Base-by-base conservation (phyloP, 116 monocot species). In the Iris pallida region DNA sequence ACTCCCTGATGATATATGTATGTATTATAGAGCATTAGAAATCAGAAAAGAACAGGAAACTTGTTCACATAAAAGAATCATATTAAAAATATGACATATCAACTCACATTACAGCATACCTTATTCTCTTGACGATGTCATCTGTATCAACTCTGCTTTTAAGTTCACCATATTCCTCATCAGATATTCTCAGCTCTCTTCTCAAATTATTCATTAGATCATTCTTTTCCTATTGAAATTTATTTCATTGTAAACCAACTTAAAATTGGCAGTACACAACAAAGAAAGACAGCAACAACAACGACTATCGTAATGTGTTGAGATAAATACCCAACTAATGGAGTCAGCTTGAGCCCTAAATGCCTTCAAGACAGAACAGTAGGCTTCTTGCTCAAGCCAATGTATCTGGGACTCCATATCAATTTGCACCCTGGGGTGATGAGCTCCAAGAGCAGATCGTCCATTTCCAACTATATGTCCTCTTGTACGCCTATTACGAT, bases 311-410 rank as follows among this genome's bases (percentile, higher is more conserved):
- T 30, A 30, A 30, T 30, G 30, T 30, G 30, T 30, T 30, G 30
- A 43, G 15, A 70, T 59, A 20, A 59, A 8, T 96, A 96, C 96
- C 97, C 97, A 97, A 45, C 89, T 85, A 53, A 97, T 87, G 71
- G 82, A 85, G 85, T 97, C 97, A n/a, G 92, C 82, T 74, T 97
- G 97, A 61, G 90, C 92, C 75, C 92, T 97, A 64, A 97, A 97
- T 68, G 96, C 96, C 64, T 89, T 77, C 44, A 97, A 73, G 81
- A 97, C 89, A 6, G 89, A 82, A 73, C 81, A 77, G 62, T 97
- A 97, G 54, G 97, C 97, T 63, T 97, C 89, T 63, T 85, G 89
- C 66, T 97, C 97, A 53, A 97, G 81, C 61, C 49, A 68, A 72
- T 87, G 97, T 89, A 67, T 67, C 16, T 67, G 67, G 55, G 67